Conservation (phyloP, 768 basidiomycete genomes). For the Boletus eberwhitei region DNA sequence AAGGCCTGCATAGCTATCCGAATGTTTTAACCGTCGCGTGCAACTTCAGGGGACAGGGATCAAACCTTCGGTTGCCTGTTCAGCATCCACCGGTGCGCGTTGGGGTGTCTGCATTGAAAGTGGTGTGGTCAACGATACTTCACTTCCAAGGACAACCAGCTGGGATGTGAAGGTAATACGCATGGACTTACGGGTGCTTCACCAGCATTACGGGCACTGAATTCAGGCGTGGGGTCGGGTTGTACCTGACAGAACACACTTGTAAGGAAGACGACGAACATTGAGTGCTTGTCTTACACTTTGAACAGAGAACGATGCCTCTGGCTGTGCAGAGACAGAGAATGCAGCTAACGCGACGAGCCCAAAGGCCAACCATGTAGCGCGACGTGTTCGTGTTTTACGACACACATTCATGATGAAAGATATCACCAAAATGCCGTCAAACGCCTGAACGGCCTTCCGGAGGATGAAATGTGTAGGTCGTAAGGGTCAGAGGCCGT, state of each 20-base stretch:
- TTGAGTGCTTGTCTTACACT: slow-evolving; percentile 9
- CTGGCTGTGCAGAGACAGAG: slow-evolving; percentile 41
- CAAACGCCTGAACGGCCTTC: neutral
- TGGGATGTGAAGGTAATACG: neutral
- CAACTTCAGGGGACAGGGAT: neutral
- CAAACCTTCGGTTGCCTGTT: slow-evolving; percentile 53
- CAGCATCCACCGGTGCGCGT: slow-evolving; percentile 25
- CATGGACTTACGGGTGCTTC: slow-evolving; percentile 14
- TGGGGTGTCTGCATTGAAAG: slow-evolving; percentile 10
- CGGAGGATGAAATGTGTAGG: neutral
- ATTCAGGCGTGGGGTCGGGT: slow-evolving; percentile 8
- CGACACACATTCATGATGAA: slow-evolving; percentile 19
- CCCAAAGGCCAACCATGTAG: slow-evolving; percentile 60
- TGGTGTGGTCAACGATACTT: neutral
- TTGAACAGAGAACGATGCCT: slow-evolving; percentile 11
- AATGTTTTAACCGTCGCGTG: slow-evolving; percentile 1
- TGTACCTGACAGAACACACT: slow-evolving; percentile 10
- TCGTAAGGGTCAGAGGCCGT: neutral
- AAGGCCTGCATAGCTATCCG: slow-evolving; percentile 65
- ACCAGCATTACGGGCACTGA: slow-evolving; percentile 1
- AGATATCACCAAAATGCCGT: neutral
- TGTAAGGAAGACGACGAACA: neutral
- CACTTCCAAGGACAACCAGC: neutral
- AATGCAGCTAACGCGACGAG: slow-evolving; percentile 49
- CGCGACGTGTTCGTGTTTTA: slow-evolving; percentile 35